These are phyloP conservation scores for Boletus pseudo-olivaceus DNA, from an alignment of 768 basidiomycete species.

Conservation along the genomic window DNA sequence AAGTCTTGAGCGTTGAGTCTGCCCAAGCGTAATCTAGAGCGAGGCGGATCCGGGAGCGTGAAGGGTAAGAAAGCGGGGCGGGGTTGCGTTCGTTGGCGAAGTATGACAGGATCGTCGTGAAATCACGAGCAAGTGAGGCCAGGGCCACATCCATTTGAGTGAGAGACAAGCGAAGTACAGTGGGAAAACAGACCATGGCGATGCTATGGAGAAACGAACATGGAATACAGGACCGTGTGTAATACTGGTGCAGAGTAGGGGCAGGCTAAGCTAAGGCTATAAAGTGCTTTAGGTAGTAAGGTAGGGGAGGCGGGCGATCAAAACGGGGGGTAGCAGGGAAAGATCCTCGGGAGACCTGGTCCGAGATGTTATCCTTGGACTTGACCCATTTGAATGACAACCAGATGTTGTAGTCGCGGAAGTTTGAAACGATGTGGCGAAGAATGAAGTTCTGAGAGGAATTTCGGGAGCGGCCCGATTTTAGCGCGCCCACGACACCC, in stretches of 20 bases:
- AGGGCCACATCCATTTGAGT: too few relatives aligned
- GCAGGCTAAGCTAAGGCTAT: too few relatives aligned
- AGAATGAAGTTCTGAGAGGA: slow-evolving; percentile 1
- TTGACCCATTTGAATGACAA: slow-evolving; percentile 2
- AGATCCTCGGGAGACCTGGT: slow-evolving; percentile 35
- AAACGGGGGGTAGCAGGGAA: slow-evolving; percentile 18
- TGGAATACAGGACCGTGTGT: too few relatives aligned
- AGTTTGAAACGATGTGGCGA: neutral
- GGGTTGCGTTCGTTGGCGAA: too few relatives aligned
- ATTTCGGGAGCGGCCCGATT: neutral
- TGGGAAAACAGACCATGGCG: too few relatives aligned
- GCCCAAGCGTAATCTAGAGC: neutral
- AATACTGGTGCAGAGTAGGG: too few relatives aligned
- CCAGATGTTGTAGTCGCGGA: neutral
- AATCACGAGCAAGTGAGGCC: too few relatives aligned
- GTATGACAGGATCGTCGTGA: too few relatives aligned
- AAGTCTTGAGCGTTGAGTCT: slow-evolving; percentile 4
- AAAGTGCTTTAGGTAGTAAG: neutral
- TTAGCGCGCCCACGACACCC: slow-evolving; percentile 30
- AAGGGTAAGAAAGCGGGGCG: too few relatives aligned
- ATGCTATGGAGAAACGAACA: too few relatives aligned
- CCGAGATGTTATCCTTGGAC: slow-evolving; percentile 34
- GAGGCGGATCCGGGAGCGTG: too few relatives aligned
- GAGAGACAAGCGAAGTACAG: too few relatives aligned
- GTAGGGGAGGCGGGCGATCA: neutral